Evolutionary conservation across 164 flowering plant genomes (phyloP).

Genomic region (Stephania cephalantha): DNA sequence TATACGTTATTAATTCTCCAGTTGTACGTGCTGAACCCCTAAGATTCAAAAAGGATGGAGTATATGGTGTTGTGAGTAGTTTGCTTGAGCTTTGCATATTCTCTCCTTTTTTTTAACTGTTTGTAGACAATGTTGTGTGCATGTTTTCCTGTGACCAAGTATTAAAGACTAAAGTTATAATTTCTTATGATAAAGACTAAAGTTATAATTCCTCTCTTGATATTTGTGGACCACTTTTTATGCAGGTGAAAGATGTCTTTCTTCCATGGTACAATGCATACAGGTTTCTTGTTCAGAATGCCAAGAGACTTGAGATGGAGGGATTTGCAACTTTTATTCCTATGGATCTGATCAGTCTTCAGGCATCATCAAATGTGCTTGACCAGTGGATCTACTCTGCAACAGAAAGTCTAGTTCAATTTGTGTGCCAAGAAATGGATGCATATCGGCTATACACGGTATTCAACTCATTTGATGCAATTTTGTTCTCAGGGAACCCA

Average conservation of each 20-base stretch:
- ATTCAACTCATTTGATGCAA: constrained; percentile 7
- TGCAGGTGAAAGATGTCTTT: constrained; percentile 90
- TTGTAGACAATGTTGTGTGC: not conserved
- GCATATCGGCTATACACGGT: constrained; percentile 92
- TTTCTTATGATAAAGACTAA: not conserved
- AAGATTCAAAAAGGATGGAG: constrained; percentile 89
- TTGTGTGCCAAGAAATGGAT: constrained; percentile 94
- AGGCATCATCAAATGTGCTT: constrained; percentile 77
- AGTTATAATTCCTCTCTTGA: not conserved
- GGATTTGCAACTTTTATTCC: constrained; percentile 69
- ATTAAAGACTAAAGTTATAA: not conserved
- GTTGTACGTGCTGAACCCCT: constrained; percentile 97
- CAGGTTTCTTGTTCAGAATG: constrained; percentile 95
- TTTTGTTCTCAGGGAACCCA: not conserved
- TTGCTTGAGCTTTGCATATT: not conserved
- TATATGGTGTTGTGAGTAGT: constrained; percentile 76
- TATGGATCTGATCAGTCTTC: constrained; percentile 41
- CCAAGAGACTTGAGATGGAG: constrained; percentile 85
- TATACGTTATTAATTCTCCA: constrained; percentile 93
- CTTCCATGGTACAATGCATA: constrained; percentile 99
- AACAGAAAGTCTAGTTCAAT: constrained; percentile 83
- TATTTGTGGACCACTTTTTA: constrained; percentile 7
- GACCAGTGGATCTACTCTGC: constrained; percentile 99
- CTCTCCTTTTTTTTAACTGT: not conserved
- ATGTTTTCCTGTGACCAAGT: not conserved